Base-by-base conservation (phyloP, 495 filamentous ascomycete species). In the Daldinia caldariorum region DNA sequence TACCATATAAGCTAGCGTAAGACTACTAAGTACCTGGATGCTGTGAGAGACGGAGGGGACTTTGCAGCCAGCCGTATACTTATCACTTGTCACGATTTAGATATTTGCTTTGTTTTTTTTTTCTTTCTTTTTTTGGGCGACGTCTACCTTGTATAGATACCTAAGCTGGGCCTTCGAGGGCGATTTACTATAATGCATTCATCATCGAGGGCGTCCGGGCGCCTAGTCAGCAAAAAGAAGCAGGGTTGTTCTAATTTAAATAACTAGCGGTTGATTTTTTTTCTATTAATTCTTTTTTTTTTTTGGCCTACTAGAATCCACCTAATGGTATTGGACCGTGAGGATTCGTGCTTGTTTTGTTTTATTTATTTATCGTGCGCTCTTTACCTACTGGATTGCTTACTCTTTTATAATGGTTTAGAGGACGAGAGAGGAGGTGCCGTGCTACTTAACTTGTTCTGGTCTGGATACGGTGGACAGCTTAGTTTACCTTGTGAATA, bases 181-280 rank as follows among this genome's bases (percentile, higher is more conserved):
- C 67, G 57, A 70, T 53, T 59, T 63, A 54, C n/a, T 32, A 3
- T 29, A 59, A 22, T 69, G 65, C 65, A 62, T 53, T 62, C 45
- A 50, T 62, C 45, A 50, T 62, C 34, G 58, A 62, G 59, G 66
- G 66, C 58, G 59, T 61, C 51, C 13, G 47, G 66, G 66, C 59
- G 66, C 60, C 49, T 69, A 51, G 54, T 63, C 18, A 58, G 34
- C 34, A 63, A 69, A 69, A 60, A 59, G 43, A 39, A 55, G 49
- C 61, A 56, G 66, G 54, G 35, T 32, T 35, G 34, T 51, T 51
- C 13, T n/a, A 16, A 38, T 47, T 59, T 32, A 38, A 34, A 35
- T 47, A 64, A 35, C 67, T 47, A 64, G 45, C 67, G 67, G 53
- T 49, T 64, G 60, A 34, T 59, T 64, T 61, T 64, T 61, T 50